Evolutionary conservation across 139 green algal species (phyloP), one percentile per base, ranked within the genome.

Genomic region (Edaphochlamys debaryana): DNA sequence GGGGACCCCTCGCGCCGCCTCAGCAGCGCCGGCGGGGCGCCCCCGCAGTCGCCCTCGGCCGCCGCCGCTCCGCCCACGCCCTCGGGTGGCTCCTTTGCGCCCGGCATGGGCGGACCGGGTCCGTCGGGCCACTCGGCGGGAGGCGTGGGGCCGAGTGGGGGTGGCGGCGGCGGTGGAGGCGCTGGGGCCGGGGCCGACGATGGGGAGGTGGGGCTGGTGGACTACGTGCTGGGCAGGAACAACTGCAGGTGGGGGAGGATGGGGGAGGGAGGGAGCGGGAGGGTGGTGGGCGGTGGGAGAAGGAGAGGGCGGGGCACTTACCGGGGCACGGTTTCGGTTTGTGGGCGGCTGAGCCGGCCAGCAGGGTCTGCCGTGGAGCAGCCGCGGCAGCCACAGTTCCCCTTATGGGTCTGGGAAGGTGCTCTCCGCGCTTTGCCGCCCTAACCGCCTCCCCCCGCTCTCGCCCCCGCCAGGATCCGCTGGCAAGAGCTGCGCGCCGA

Each of bases 241-340:
- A 67, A 71, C 29, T 81, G 75, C 60, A 81, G 73, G 73, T 80
- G n/a, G 11, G 69, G 4, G 29, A 37, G n/a, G n/a, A n/a, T n/a
- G n/a, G n/a, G n/a, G n/a, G n/a, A n/a, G n/a, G n/a, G n/a, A n/a
- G n/a, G n/a, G n/a, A n/a, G n/a, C n/a, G n/a, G n/a, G n/a, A n/a
- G n/a, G n/a, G n/a, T n/a, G n/a, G n/a, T n/a, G n/a, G n/a, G n/a
- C n/a, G n/a, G n/a, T n/a, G n/a, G n/a, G n/a, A n/a, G n/a, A n/a
- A n/a, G n/a, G n/a, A n/a, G n/a, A n/a, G n/a, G n/a, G n/a, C n/a
- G n/a, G n/a, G n/a, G n/a, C n/a, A n/a, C n/a, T n/a, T n/a, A n/a
- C n/a, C n/a, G n/a, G n/a, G n/a, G n/a, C n/a, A n/a, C n/a, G n/a
- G n/a, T n/a, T n/a, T n/a, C n/a, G n/a, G n/a, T n/a, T n/a, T n/a